phyloP scores from a whole-genome alignment of 1,284 basidiomycete species.

The Xerocomus nothofagi region DNA sequence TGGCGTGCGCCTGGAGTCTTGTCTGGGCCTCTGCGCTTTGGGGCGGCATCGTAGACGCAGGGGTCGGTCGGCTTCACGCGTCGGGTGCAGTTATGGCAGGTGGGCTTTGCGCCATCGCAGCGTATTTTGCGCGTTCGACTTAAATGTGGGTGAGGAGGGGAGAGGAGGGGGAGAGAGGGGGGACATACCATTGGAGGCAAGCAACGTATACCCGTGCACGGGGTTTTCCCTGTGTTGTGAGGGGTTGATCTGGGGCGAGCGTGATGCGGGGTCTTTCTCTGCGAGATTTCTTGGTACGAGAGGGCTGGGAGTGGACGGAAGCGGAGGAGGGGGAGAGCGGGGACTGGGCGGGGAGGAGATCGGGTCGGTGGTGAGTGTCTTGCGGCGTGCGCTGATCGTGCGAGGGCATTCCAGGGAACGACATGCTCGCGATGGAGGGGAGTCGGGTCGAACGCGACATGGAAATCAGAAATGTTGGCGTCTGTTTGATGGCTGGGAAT shows the following conservation, averaged over 20 bases:
- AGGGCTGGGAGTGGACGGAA: not conserved
- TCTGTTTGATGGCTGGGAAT: constrained; percentile 24
- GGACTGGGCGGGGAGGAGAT: not conserved
- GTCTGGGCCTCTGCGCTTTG: constrained; percentile 76
- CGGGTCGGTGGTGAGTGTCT: not conserved
- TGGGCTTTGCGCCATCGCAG: constrained; percentile 75
- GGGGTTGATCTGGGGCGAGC: constrained; percentile 68
- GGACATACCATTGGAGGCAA: constrained; percentile 67
- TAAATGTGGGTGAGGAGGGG: constrained; percentile 6
- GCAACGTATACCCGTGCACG: constrained; percentile 75
- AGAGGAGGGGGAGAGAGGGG: not conserved
- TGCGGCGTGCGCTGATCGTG: not conserved
- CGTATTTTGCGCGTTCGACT: constrained; percentile 77
- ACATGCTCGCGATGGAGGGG: constrained; percentile 22
- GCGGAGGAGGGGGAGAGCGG: not conserved
- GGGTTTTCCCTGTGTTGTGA: constrained; percentile 72
- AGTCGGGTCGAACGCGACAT: constrained; percentile 1
- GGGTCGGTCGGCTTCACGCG: constrained; percentile 42
- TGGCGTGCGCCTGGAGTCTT: constrained; percentile 72
- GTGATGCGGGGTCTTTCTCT: constrained; percentile 63
- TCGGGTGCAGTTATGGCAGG: constrained; percentile 68
- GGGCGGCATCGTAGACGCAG: constrained; percentile 64
- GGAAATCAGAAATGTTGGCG: constrained; percentile 15
- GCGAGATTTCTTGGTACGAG: constrained; percentile 40
- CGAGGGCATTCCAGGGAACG: constrained; percentile 13